phyloP scores from a whole-genome alignment of 2,329 filamentous ascomycete genomes.

The Aureobasidium pullulans region DNA sequence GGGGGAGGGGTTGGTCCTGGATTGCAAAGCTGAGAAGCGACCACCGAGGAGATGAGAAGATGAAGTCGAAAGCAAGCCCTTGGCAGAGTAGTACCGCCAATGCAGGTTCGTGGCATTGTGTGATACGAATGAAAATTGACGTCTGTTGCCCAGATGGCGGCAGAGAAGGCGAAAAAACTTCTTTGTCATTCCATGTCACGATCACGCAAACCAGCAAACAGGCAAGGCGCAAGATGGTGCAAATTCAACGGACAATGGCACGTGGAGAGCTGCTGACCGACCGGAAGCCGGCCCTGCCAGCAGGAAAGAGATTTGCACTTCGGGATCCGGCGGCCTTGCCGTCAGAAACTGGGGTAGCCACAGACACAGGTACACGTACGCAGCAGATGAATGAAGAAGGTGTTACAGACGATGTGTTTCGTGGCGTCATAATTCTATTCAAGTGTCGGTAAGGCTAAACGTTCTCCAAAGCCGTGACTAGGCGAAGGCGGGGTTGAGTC shows the following conservation, averaged over 20 bases:
- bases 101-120: conserved; percentile 1
- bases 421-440: neutral
- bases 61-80: neutral
- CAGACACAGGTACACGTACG: neutral
- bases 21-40: neutral
- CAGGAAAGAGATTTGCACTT: neutral
- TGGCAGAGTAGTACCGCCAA: conserved; percentile 2
- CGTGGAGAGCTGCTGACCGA: conserved; percentile 3
- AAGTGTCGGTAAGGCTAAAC: neutral
- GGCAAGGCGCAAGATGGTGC: conserved; percentile 1
- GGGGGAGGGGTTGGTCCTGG: neutral
- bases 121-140: conserved; percentile 3
- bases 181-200: neutral
- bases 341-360: neutral
- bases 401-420: conserved; percentile 3
- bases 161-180: neutral
- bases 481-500: neutral
- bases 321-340: neutral
- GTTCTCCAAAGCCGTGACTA: conserved; percentile 7
- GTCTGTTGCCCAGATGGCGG: neutral
- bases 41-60: conserved; percentile 1
- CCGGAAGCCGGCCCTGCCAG: neutral
- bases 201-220: neutral
- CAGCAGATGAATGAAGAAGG: neutral
- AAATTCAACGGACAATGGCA: neutral